These are phyloP conservation scores for Thermomyces lanuginosus DNA, from an alignment of 2,329 filamentous ascomycete species.

Conservation along the genomic window DNA sequence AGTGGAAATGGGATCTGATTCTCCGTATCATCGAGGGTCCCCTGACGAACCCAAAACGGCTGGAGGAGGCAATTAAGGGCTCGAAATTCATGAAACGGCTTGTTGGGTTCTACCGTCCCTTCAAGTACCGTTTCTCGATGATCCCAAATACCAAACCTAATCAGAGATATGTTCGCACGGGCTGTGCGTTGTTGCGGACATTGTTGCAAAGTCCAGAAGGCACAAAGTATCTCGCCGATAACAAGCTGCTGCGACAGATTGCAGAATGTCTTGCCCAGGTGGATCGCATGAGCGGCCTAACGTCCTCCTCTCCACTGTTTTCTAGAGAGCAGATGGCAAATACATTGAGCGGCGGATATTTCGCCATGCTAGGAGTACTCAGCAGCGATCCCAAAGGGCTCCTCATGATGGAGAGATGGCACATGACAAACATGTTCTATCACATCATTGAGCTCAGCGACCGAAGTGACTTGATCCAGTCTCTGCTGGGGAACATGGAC, in stretches of 20 bases:
- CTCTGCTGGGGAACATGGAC: conserved; percentile 79
- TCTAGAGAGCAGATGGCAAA: conserved; percentile 69
- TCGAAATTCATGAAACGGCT: conserved; percentile 94
- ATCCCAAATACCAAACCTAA: conserved; percentile 81
- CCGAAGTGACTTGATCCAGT: conserved; percentile 77
- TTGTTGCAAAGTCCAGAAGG: conserved; percentile 76
- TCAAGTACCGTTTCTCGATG: conserved; percentile 90
- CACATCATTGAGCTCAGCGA: conserved; percentile 87
- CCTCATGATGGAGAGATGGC: conserved; percentile 84
- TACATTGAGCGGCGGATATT: conserved; percentile 83
- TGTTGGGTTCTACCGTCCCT: conserved; percentile 87
- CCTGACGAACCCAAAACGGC: conserved; percentile 70
- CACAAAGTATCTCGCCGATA: conserved; percentile 68
- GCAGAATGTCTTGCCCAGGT: conserved; percentile 92
- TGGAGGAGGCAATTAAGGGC: conserved; percentile 85
- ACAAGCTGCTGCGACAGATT: conserved; percentile 83
- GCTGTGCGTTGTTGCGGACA: conserved; percentile 74
- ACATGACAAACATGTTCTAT: conserved; percentile 99
- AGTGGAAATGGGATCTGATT: conserved; percentile 97
- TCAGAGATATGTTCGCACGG: conserved; percentile 81
- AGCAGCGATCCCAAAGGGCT: conserved; percentile 71
- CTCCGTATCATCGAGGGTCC: conserved; percentile 84
- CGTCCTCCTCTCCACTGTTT: conserved; percentile 69
- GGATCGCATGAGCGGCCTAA: conserved; percentile 58
- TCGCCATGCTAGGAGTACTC: conserved; percentile 75